These are phyloP conservation scores for Pythium diclinum DNA, from an alignment of 352 stramenopile genomes.

Conservation along the genomic window DNA sequence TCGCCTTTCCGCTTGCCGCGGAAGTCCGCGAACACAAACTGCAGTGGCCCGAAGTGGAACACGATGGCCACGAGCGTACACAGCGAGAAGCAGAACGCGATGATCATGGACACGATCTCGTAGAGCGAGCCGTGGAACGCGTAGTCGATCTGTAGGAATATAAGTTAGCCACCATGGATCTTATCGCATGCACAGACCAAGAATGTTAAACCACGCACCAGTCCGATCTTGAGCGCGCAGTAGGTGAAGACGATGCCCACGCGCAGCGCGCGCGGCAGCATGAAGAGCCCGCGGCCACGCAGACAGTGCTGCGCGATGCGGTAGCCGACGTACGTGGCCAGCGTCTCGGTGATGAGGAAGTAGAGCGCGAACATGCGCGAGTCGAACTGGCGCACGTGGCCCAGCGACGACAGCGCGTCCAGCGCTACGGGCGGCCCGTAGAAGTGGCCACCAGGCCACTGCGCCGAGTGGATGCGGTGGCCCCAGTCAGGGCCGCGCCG, in stretches of 20 bases:
- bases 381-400: constrained; percentile 52
- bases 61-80: constrained; percentile 66
- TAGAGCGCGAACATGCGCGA: constrained; percentile 75
- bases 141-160: constrained; percentile 57
- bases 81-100: constrained; percentile 66
- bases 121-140: constrained; percentile 75
- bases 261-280: constrained; percentile 58
- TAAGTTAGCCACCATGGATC: constrained; percentile 5
- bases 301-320: constrained; percentile 79
- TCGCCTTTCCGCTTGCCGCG: constrained; percentile 6
- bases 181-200: too few species aligned
- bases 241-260: constrained; percentile 73
- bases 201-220: constrained; percentile 38
- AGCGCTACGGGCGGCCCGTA: constrained; percentile 48
- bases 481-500: constrained; percentile 55
- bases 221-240: constrained; percentile 68
- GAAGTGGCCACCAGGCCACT: constrained; percentile 31
- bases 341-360: constrained; percentile 69
- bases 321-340: constrained; percentile 78
- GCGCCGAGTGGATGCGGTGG: constrained; percentile 33
- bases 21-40: constrained; percentile 76
- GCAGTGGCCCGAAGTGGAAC: constrained; percentile 73
- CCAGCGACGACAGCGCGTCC: constrained; percentile 31
- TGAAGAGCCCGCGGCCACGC: constrained; percentile 55
- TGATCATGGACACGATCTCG: constrained; percentile 55